Conservation (phyloP, 2,329 filamentous ascomycete species). For the Clonostachys rosea region DNA sequence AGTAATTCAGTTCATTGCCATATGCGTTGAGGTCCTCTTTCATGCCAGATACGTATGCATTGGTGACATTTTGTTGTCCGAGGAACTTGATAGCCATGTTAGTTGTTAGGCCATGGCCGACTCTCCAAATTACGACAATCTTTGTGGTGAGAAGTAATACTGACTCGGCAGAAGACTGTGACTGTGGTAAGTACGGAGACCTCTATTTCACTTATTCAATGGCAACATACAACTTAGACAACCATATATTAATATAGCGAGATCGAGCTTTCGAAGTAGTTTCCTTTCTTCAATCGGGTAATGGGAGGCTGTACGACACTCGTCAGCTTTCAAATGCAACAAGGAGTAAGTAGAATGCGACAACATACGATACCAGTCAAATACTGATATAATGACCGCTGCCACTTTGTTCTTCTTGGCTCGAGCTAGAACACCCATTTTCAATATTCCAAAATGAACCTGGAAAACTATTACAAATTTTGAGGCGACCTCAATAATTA, state of each 20-base stretch:
- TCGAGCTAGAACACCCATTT: slow-evolving; percentile 3
- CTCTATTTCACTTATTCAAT: not conserved
- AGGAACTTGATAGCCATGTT: not conserved
- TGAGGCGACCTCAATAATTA: no score
- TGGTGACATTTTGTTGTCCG: slow-evolving; percentile 18
- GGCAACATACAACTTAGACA: slow-evolving; percentile 13
- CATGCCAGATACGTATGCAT: slow-evolving; percentile 30
- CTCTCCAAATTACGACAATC: not conserved
- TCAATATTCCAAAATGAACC: not conserved
- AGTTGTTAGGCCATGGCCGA: not conserved
- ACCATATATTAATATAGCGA: slow-evolving; percentile 13
- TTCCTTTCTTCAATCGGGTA: slow-evolving; percentile 15
- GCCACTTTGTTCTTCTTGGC: slow-evolving; percentile 13
- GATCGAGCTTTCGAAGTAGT: slow-evolving; percentile 15
- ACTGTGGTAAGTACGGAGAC: not conserved
- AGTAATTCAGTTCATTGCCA: slow-evolving; percentile 21
- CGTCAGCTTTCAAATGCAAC: not conserved
- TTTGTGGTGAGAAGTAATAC: not conserved
- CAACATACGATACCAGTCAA: slow-evolving; percentile 19
- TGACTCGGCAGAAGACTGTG: slow-evolving; percentile 6
- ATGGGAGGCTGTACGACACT: slow-evolving; percentile 10
- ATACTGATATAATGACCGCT: slow-evolving; percentile 15
- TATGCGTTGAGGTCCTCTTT: slow-evolving; percentile 20
- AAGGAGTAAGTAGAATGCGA: not conserved
- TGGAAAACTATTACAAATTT: no score